Base-by-base conservation (phyloP, 2,329 filamentous ascomycete species). In the Pyricularia grisea region DNA sequence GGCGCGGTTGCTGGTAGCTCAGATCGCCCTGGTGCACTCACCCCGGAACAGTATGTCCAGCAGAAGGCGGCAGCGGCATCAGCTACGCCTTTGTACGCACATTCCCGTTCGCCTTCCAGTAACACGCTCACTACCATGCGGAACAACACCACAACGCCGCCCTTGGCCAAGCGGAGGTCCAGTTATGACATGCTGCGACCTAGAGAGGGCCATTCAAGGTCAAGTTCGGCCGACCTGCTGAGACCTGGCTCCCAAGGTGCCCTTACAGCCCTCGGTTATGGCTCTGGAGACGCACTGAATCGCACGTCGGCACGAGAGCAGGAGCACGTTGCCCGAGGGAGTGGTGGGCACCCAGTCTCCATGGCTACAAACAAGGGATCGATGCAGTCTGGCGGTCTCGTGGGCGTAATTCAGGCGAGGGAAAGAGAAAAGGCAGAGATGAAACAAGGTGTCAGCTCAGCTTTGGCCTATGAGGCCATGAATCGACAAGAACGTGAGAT, bases 281-380 rank as follows among this genome's bases (percentile, higher is more conserved):
- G 73, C 66, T 74, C 73, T 5, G 78, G 78, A 3, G 78, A 80
- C 30, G 67, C 75, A 65, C 82, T 75, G 28, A 83, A 85, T 0
- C 86, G 90, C 69, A 83, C 97, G n/a, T 93, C 92, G 25, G 93
- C 93, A 23, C 88, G 91, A 20, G 93, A 97, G 78, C 93, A 96
- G 77, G 92, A 96, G 78, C 90, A 96, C 73, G 86, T 97, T n/a
- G 92, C 93, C 11, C 88, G 91, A 55, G 84, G 92, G 73, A 97
- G 93, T 0, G 91, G 92, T 0, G 89, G 88, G 0, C 91, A 93
- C 0, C 81, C 97, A 67, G 86, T 96, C 73, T 88, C 86, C 70
- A 81, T 96, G 76, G 85, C 85, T 4, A 85, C 85, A 67, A 83
- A 83, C 67, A 81, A 81, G 71, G 85, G 84, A 14, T 69, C 68